Evolutionary conservation across 257 asterid species (phyloP).

Genomic region (Coffea eugenioides): DNA sequence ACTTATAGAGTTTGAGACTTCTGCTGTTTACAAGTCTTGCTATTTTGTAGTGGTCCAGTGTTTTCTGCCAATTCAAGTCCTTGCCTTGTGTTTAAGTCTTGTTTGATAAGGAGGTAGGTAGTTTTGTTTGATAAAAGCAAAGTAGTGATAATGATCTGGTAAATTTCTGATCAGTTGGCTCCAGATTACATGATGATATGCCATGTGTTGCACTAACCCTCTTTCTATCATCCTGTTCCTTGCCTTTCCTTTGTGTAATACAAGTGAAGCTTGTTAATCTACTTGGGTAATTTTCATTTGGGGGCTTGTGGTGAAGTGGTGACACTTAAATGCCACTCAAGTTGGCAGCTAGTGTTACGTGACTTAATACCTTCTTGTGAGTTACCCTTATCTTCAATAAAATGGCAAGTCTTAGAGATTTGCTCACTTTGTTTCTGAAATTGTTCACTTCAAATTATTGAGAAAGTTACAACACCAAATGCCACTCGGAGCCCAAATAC

Average conservation of each 20-base stretch:
- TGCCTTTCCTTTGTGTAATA: neutral
- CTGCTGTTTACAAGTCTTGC: neutral
- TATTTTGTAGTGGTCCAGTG: neutral
- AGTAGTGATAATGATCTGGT: neutral
- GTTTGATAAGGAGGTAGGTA: too few species aligned
- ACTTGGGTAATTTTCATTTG: neutral
- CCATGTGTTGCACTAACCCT: neutral
- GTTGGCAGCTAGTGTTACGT: neutral
- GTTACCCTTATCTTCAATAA: neutral
- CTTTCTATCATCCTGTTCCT: neutral
- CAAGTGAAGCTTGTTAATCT: neutral
- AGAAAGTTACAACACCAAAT: neutral
- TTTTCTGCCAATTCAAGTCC: neutral
- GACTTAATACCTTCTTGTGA: neutral
- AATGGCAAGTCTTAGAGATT: neutral
- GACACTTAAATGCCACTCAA: neutral
- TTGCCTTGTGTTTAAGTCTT: neutral
- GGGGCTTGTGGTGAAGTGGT: neutral
- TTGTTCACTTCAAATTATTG: neutral
- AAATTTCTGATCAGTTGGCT: neutral
- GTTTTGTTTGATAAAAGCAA: neutral
- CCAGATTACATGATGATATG: neutral
- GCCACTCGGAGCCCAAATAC: neutral
- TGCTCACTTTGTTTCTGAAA: neutral
- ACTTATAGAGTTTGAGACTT: neutral